These are phyloP conservation scores for Diaporthe longicolla DNA, from an alignment of 2,329 filamentous ascomycete genomes.

Conservation along the genomic window DNA sequence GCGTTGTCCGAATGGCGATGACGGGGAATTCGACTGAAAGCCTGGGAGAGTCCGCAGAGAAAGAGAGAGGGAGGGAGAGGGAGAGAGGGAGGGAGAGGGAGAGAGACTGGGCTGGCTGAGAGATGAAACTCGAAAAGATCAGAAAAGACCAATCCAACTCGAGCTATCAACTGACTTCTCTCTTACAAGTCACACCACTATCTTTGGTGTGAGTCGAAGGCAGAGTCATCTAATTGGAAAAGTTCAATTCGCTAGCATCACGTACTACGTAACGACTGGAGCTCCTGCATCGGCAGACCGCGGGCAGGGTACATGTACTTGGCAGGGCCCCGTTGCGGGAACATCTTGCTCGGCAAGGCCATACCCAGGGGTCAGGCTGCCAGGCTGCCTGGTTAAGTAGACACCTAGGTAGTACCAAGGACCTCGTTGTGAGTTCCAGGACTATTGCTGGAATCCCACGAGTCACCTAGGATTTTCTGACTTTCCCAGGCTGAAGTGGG, in stretches of 20 bases:
- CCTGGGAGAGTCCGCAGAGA: not conserved
- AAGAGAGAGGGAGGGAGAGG: no score
- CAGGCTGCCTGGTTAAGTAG: no score
- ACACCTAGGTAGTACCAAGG: not conserved
- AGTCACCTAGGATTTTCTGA: not conserved
- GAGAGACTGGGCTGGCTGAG: not conserved
- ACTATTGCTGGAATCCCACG: no score
- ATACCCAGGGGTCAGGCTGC: no score
- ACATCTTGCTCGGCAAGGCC: not conserved
- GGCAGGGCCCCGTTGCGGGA: not conserved
- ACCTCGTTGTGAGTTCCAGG: not conserved
- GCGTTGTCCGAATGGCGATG: conserved; percentile 43
- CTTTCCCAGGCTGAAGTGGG: no score
- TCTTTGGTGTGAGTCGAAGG: conserved; percentile 37
- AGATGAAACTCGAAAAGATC: not conserved
- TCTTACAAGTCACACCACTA: conserved; percentile 38
- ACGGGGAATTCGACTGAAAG: not conserved
- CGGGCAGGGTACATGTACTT: conserved; percentile 26
- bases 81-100: not conserved
- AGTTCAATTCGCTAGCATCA: conserved; percentile 42
- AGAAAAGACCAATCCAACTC: conserved; percentile 14
- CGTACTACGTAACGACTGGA: conserved; percentile 41
- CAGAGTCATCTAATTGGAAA: conserved; percentile 40
- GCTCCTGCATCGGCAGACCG: conserved; percentile 49
- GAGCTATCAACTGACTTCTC: conserved; percentile 1